A percentile compares a stretch with the other conserved stretches of the same genome.
Conservation (phyloP, 768 basidiomycete species). For the Tubosaeta sp. region DNA sequence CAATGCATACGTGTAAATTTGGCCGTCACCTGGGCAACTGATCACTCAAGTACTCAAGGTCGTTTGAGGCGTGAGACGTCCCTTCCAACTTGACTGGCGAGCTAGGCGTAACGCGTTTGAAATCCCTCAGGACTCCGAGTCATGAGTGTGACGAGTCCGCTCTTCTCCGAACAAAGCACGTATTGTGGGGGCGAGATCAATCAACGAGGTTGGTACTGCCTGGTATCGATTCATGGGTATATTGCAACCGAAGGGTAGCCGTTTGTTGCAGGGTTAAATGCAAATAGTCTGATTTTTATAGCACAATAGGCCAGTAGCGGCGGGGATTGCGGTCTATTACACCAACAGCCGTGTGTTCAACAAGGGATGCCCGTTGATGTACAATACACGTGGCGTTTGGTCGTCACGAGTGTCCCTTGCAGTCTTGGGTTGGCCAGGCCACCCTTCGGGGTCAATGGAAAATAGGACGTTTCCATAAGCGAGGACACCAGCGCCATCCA, state of each 20-base stretch:
- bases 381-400: conserved; percentile 50
- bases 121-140: too few relatives aligned
- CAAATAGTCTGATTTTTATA: not conserved
- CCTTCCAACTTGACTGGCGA: too few relatives aligned
- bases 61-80: too few relatives aligned
- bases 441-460: conserved; percentile 40
- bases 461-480: conserved; percentile 49
- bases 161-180: not conserved
- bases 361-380: conserved; percentile 73
- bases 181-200: not conserved
- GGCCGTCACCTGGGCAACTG: not conserved
- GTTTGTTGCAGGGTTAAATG: not conserved
- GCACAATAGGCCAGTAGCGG: not conserved
- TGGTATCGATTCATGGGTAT: not conserved
- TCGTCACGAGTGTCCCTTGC: conserved; percentile 16
- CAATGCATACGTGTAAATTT: not conserved
- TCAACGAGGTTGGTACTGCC: not conserved
- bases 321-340: conserved; percentile 26
- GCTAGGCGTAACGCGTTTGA: too few relatives aligned
- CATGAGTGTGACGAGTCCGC: too few relatives aligned
- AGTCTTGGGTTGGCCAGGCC: conserved; percentile 21
- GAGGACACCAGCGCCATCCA: conserved; percentile 46
- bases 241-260: not conserved
- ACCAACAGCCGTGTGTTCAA: conserved; percentile 70
- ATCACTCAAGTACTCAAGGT: too few relatives aligned